A percentile compares a stretch with the other conserved stretches of the same genome.
phyloP scores from a whole-genome alignment of 1,139 yeast species.

The Protomyces arabidopsidicola region DNA sequence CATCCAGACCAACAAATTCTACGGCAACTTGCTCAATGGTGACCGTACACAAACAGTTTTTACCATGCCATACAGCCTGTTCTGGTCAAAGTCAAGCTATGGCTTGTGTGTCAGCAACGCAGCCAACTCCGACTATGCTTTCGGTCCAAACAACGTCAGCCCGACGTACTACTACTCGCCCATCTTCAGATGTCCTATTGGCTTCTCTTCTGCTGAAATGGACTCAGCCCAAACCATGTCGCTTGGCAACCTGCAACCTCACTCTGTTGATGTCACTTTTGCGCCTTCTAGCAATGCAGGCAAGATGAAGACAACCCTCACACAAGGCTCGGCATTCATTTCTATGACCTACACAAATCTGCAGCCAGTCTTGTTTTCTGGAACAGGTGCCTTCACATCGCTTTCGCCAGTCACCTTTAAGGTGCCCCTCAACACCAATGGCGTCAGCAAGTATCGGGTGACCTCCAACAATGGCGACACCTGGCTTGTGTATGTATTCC shows the following conservation, averaged over 20 bases:
- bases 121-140: conserved; percentile 46
- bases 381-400: conserved; percentile 46
- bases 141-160: conserved; percentile 28
- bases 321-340: conserved; percentile 76
- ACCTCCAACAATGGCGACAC: conserved; percentile 42
- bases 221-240: conserved; percentile 43
- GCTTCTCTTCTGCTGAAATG: conserved; percentile 55
- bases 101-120: conserved; percentile 63
- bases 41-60: conserved; percentile 48
- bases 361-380: conserved; percentile 52
- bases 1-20: conserved; percentile 66
- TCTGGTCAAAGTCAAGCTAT: conserved; percentile 47
- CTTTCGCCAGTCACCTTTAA: conserved; percentile 43
- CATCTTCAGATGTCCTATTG: conserved; percentile 49
- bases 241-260: conserved; percentile 47
- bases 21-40: conserved; percentile 56
- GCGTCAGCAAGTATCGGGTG: conserved; percentile 49
- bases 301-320: conserved; percentile 43
- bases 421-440: conserved; percentile 40
- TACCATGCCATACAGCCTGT: conserved; percentile 61
- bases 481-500: conserved; percentile 57
- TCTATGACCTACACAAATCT: conserved; percentile 58
- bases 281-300: conserved; percentile 39
- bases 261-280: conserved; percentile 55
- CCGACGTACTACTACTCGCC: conserved; percentile 55